Percentiles rank a stretch among this genome's conserved stretches.
Evolutionary conservation across 2,329 filamentous ascomycete species (phyloP).

Genomic region (Waltergamsia citrina): DNA sequence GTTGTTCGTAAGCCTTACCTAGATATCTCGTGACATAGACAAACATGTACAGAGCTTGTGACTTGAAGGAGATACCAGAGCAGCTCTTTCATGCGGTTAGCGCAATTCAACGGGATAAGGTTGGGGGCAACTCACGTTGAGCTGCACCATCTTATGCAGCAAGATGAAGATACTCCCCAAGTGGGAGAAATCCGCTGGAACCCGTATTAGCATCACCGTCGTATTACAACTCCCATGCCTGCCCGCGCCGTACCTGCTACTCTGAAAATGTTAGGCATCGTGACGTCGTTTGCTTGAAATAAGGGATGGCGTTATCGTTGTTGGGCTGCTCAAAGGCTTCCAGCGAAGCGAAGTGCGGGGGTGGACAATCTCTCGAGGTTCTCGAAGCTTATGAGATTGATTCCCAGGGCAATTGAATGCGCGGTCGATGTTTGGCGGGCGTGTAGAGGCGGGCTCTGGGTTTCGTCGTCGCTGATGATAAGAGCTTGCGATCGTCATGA

Average conservation of each 20-base stretch:
- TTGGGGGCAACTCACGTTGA: conserved; percentile 55
- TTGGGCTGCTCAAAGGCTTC: too few species aligned
- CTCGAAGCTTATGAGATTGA: too few species aligned
- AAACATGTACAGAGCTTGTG: conserved; percentile 86
- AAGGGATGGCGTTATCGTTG: not conserved
- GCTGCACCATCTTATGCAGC: conserved; percentile 90
- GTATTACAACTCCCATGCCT: not conserved
- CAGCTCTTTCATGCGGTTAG: conserved; percentile 60
- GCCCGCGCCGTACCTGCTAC: conserved; percentile 35
- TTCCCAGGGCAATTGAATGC: not conserved
- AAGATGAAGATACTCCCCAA: conserved; percentile 88
- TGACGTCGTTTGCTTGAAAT: conserved; percentile 3
- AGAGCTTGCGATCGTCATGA: conserved; percentile 3
- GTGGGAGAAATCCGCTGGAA: conserved; percentile 85
- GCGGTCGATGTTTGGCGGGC: not conserved
- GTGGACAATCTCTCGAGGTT: too few species aligned
- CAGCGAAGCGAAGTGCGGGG: too few species aligned
- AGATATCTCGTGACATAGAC: conserved; percentile 94
- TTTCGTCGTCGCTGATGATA: conserved; percentile 4
- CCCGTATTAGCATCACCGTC: conserved; percentile 5
- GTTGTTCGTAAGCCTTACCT: conserved; percentile 38
- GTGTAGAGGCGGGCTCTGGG: not conserved
- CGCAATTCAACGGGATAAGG: not conserved
- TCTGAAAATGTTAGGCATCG: conserved; percentile 46
- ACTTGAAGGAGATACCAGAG: conserved; percentile 97